Evolutionary conservation across 2,329 filamentous ascomycete genomes (phyloP), one percentile per base, ranked within the genome.

Genomic region (Colletotrichum aenigma): DNA sequence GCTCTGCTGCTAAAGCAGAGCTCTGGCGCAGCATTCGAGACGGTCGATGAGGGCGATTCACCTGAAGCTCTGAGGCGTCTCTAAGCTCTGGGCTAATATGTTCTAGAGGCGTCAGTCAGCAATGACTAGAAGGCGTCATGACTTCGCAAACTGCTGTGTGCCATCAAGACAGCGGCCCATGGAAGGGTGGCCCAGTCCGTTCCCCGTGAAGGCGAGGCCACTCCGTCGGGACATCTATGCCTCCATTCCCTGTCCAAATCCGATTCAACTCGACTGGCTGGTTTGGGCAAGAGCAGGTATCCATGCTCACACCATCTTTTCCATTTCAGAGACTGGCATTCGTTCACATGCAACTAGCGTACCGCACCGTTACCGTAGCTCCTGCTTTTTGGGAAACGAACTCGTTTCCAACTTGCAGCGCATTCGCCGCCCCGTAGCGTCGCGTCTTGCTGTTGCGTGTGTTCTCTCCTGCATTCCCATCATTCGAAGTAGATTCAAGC

Each of bases 311-410:
- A 66, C 62, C 62, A 66, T 38, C 26, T 66, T 34, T 28, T 28
- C 62, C 62, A 21, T 34, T 24, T 28, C 30, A 43, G n/a, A 28
- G 61, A 64, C 24, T 64, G 67, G 36, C 56, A 48, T 48, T 70
- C 64, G 56, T 75, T 75, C 73, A 75, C 73, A 73, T 75, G 74
- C 64, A 16, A 73, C 58, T 52, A 58, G 34, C 66, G 28, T 68
- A 24, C 55, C 30, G n/a, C 69, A 52, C 30, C 72, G 67, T 71
- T 68, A 48, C 69, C 38, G 38, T 58, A 75, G 68, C 68, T 71
- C 30, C 56, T 52, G 43, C 34, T 18, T 56, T 48, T 72, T 26
- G 38, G 62, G 68, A 72, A 75, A 62, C 69, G 61, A 75, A 64
- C 55, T 72, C 55, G 62, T 66, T 75, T 75, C 62, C 73, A 67